Percentiles rank a stretch among this genome's conserved stretches.
These are phyloP conservation scores for Aspergillus floridensis DNA, from an alignment of 2,329 filamentous ascomycete species.

Conservation along the genomic window DNA sequence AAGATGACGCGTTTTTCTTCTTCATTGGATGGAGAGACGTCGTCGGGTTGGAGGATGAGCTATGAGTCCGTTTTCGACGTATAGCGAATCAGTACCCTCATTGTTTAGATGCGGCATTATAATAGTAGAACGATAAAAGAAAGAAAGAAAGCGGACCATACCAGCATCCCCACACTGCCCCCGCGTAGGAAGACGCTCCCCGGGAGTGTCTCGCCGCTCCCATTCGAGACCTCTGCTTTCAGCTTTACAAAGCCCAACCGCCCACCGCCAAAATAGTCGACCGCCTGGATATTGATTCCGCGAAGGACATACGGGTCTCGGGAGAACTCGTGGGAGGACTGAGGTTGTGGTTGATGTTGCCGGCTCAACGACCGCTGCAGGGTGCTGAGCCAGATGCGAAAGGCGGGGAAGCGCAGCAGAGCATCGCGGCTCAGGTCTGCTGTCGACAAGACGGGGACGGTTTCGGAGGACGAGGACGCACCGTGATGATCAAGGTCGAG, in stretches of 20 bases:
- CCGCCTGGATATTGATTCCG: conserved; percentile 53
- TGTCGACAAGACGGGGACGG: conserved; percentile 43
- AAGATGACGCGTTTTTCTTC: conserved; percentile 51
- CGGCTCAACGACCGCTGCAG: conserved; percentile 49
- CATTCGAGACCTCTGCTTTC: conserved; percentile 53
- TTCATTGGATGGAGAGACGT: conserved; percentile 42
- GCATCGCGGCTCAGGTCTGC: conserved; percentile 45
- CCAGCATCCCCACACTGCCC: conserved; percentile 58
- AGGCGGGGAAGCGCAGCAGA: conserved; percentile 52
- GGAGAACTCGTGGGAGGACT: conserved; percentile 51
- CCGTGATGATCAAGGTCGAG: conserved; percentile 14
- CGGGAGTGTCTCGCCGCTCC: conserved; percentile 51
- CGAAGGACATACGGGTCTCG: conserved; percentile 51
- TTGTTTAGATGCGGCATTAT: background rate
- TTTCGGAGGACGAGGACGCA: conserved; percentile 21
- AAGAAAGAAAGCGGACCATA: conserved; percentile 19
- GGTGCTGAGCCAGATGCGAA: conserved; percentile 54
- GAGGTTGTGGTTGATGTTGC: conserved; percentile 47
- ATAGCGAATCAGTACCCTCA: background rate
- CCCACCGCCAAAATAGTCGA: conserved; percentile 51
- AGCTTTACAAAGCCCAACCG: conserved; percentile 58
- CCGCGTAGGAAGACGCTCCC: conserved; percentile 59
- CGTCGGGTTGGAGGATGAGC: conserved; percentile 56
- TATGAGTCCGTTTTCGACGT: conserved; percentile 18
- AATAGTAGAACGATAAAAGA: no score